phyloP scores from a whole-genome alignment of 768 basidiomycete species.

The Pleurotus djamor region DNA sequence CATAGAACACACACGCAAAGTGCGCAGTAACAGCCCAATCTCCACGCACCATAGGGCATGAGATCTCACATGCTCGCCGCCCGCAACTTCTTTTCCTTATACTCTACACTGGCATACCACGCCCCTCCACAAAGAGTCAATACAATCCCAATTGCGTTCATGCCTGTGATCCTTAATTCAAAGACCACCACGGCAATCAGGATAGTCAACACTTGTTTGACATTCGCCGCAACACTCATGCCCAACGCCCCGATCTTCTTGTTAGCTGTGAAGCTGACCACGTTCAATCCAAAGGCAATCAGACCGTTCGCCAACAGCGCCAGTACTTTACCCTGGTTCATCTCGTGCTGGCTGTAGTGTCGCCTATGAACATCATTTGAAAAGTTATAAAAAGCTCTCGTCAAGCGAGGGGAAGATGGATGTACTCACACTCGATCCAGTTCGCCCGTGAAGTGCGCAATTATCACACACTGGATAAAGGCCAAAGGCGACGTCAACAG shows the following conservation, averaged over 20 bases:
- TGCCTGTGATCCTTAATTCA: slow-evolving; percentile 72
- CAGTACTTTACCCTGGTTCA: slow-evolving; percentile 35
- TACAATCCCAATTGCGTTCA: slow-evolving; percentile 80
- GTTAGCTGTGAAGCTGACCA: slow-evolving; percentile 96
- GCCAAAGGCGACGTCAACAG: slow-evolving; percentile 72
- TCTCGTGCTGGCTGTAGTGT: slow-evolving; percentile 33
- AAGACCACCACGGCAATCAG: slow-evolving; percentile 84
- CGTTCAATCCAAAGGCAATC: slow-evolving; percentile 91
- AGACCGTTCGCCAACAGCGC: slow-evolving; percentile 75
- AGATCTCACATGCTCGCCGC: too few relatives aligned
- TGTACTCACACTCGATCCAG: slow-evolving; percentile 46
- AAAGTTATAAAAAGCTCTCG: not conserved
- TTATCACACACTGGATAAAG: slow-evolving; percentile 79
- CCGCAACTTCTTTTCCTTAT: slow-evolving; percentile 36
- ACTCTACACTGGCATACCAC: slow-evolving; percentile 73
- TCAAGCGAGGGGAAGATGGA: slow-evolving; percentile 9
- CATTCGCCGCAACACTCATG: slow-evolving; percentile 91
- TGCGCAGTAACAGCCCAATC: too few relatives aligned
- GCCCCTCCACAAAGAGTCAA: slow-evolving; percentile 87
- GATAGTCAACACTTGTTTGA: slow-evolving; percentile 93
- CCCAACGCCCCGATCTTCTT: slow-evolving; percentile 84
- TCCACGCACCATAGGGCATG: too few relatives aligned
- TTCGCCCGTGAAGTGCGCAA: slow-evolving; percentile 83
- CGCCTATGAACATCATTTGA: not conserved
- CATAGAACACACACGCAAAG: not conserved